These are phyloP conservation scores for Pulveroboletus sp. DNA, from an alignment of 768 basidiomycete genomes.

Conservation along the genomic window DNA sequence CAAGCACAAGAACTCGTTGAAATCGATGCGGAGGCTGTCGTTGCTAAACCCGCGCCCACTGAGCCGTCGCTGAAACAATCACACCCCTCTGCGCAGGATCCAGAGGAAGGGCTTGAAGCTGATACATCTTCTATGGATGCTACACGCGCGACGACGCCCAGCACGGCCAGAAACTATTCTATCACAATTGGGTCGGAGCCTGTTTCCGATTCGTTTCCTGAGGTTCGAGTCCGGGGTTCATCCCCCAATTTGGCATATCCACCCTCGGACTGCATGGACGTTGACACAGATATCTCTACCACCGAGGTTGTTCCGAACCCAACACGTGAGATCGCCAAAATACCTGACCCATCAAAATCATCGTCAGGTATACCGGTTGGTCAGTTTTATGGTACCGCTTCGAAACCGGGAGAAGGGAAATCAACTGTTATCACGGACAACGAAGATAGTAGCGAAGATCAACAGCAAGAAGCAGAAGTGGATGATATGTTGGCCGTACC, in stretches of 20 bases:
- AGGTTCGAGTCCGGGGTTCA: constrained; percentile 9
- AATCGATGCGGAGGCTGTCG: constrained; percentile 1
- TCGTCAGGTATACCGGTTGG: constrained; percentile 13
- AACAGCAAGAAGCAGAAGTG: constrained; percentile 31
- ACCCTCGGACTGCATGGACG: constrained; percentile 25
- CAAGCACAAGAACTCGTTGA: constrained; percentile 12
- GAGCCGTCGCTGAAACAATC: constrained; percentile 2
- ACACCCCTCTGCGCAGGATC: neutral
- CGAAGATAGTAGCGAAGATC: constrained; percentile 29
- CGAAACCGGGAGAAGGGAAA: neutral
- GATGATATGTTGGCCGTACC: constrained; percentile 28
- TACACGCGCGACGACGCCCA: constrained; percentile 23
- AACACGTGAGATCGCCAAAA: neutral
- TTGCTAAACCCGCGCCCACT: neutral
- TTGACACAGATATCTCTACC: constrained; percentile 13
- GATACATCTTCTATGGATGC: constrained; percentile 15
- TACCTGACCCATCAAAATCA: constrained; percentile 4
- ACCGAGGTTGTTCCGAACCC: neutral
- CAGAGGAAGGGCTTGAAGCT: constrained; percentile 9
- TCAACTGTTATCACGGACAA: constrained; percentile 13
- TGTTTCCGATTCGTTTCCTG: constrained; percentile 6
- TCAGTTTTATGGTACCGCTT: constrained; percentile 22
- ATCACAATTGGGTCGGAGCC: constrained; percentile 7
- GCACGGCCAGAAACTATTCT: constrained; percentile 13
- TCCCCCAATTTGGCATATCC: constrained; percentile 20